Evolutionary conservation across 805 yeast species (phyloP).

Genomic region (Lachancea cidri): DNA sequence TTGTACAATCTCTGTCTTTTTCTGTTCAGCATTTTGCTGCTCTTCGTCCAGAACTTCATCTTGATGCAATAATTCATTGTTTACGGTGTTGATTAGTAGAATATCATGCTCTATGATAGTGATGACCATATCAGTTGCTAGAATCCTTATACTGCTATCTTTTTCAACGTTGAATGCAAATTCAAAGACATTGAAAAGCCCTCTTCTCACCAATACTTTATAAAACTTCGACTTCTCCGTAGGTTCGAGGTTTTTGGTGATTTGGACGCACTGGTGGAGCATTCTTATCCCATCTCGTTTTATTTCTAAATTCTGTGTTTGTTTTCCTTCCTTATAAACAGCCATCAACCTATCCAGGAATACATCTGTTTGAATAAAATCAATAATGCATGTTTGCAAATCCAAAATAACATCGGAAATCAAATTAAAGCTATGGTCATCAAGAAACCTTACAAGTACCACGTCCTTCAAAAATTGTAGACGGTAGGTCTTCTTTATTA

Average conservation of each 20-base stretch:
- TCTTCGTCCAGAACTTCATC: conserved; percentile 7
- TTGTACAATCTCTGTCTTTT: not conserved
- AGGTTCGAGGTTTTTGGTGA: conserved; percentile 63
- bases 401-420: conserved; percentile 42
- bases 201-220: conserved; percentile 55
- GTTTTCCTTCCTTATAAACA: conserved; percentile 37
- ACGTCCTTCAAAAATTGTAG: conserved; percentile 82
- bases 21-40: conserved; percentile 11
- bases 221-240: conserved; percentile 65
- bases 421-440: conserved; percentile 69
- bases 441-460: conserved; percentile 73
- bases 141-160: conserved; percentile 43
- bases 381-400: conserved; percentile 31
- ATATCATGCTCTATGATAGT: conserved; percentile 83
- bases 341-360: conserved; percentile 57
- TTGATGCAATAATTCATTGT: conserved; percentile 14
- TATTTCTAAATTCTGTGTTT: conserved; percentile 19
- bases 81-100: conserved; percentile 42
- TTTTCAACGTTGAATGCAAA: conserved; percentile 59
- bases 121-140: conserved; percentile 77
- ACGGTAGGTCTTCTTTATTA: conserved; percentile 70
- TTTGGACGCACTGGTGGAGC: conserved; percentile 71
- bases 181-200: conserved; percentile 62
- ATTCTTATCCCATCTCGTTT: conserved; percentile 70
- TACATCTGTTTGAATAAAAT: conserved; percentile 28